Evolutionary conservation across 2,329 filamentous ascomycete species (phyloP), one percentile per base, ranked within the genome.

Genomic region (Hortaea werneckii): DNA sequence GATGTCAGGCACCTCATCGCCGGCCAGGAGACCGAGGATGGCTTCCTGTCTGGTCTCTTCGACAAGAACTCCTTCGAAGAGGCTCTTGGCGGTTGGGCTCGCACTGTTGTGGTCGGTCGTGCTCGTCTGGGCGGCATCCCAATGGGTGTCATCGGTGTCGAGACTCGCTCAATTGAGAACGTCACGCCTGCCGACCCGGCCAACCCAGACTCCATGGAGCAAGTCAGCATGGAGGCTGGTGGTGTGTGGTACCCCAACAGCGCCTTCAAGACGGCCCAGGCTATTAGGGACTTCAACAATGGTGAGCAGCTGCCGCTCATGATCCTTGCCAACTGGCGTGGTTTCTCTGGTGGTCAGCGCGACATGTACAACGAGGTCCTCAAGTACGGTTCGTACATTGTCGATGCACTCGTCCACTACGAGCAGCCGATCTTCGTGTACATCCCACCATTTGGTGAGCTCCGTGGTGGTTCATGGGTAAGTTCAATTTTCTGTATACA

Each of bases 341-440:
- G 92, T 75, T 98, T 98, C 87, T 98, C 92, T 57, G 92, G 92
- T 75, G 92, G 92, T 54, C 92, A 98, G 73, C 87, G 90, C 58
- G 92, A 98, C 71, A 98, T 98, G 92, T 98, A 94, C 81, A 95
- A 96, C 73, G 92, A 98, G 72, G 92, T 98, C 11, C 81, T 98
- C 69, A 98, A 98, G 77, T 98, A 98, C 64, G 92, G 92, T 64
- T 95, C 90, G 12, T 96, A 92, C 78, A 98, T 98, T 63, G 92
- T 98, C 57, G 92, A 98, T 62, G 90, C 90, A 46, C 83, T 98
- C 41, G 88, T 95, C 76, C 94, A 95, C 73, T 98, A 87, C 65
- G 87, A 98, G 76, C 92, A 98, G 75, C 92, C 92, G 45, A 83
- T 98, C 70, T 98, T 98, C 65, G 87, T 98, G 54, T 98, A 98